Evolutionary conservation across 805 yeast genomes (phyloP), one percentile per base, ranked within the genome.

Genomic region (Schwanniomyces polymorphus): DNA sequence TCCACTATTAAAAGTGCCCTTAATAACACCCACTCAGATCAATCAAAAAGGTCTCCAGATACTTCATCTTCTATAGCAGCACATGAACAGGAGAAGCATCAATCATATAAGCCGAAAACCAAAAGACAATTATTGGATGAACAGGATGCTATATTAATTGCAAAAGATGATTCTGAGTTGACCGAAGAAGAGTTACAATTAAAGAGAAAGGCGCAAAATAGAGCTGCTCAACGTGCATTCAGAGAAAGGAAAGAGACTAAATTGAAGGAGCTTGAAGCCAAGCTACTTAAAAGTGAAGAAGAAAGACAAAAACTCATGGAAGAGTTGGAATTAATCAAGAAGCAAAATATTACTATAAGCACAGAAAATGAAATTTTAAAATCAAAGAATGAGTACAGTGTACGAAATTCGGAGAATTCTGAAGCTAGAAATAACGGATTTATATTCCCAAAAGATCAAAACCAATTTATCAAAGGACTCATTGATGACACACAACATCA

Each of bases 151-250:
- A 56, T 60, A 33, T 57, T 72, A 29, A 61, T 72, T 34, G 57
- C 69, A 18, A 59, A 51, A 46, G 77, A 72, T 50, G 77, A 71
- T 46, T 55, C 70, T 4, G 67, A 67, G 35, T 57, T 73, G 38
- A 61, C 59, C 9, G 76, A 72, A 46, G 67, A 63, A 17, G 73
- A 82, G 49, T 56, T 80, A 5, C 75, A 75, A 16, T 69, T 76
- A 52, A 82, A 81, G 61, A 77, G 88, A 44, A 86, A 83, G 59
- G 90, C 89, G 2, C 94, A 86, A 61, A 88, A 88, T 60, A 73
- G 96, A 57, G 91, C 91, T 9, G 96, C 96, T 1, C 96, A 89
- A 67, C 74, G 91, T 54, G 96, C 96, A 2, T 89, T 87, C 65
- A 72, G 96, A 50, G 91, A 88, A 64, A 80, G 95, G 42, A 87